Conservation (phyloP, 1,139 yeast species). For the Magnusiomyces ingens region DNA sequence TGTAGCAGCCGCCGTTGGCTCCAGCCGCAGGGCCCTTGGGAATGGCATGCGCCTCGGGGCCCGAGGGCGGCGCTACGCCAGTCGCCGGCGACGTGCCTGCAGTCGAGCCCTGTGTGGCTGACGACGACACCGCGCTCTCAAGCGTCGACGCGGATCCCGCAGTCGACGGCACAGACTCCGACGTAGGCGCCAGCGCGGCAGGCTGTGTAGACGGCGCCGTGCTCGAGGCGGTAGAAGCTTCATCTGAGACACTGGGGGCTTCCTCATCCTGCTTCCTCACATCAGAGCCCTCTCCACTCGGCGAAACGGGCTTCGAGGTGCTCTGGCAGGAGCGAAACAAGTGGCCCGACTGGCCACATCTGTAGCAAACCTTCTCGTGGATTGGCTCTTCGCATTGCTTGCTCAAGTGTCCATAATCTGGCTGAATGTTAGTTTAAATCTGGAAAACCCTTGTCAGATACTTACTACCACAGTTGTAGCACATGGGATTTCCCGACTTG, state of each 20-base stretch:
- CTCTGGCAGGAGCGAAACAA: constrained; percentile 50
- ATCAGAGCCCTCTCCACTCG: too few species aligned
- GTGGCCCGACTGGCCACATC: constrained; percentile 84
- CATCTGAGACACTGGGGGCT: neutral
- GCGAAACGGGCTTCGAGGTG: neutral
- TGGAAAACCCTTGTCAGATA: neutral
- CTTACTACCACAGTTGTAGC: constrained; percentile 32
- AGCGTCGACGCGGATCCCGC: too few species aligned
- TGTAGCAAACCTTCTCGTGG: constrained; percentile 53
- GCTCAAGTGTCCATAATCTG: constrained; percentile 62
- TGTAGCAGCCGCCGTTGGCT: constrained; percentile 59
- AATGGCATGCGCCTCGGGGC: constrained; percentile 5
- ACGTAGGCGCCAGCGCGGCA: neutral
- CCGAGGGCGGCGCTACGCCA: constrained; percentile 4
- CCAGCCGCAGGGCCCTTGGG: constrained; percentile 16
- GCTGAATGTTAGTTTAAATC: neutral
- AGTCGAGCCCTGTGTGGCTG: neutral
- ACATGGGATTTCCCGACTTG: constrained; percentile 32
- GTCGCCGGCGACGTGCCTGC: neutral
- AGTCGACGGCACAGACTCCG: too few species aligned
- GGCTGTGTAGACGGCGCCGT: neutral
- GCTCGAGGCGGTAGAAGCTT: neutral
- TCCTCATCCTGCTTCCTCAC: neutral
- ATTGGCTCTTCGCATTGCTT: constrained; percentile 55
- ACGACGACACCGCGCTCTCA: too few species aligned